Conservation (phyloP, 768 basidiomycete genomes). For the Rhodotorula diobovata region DNA sequence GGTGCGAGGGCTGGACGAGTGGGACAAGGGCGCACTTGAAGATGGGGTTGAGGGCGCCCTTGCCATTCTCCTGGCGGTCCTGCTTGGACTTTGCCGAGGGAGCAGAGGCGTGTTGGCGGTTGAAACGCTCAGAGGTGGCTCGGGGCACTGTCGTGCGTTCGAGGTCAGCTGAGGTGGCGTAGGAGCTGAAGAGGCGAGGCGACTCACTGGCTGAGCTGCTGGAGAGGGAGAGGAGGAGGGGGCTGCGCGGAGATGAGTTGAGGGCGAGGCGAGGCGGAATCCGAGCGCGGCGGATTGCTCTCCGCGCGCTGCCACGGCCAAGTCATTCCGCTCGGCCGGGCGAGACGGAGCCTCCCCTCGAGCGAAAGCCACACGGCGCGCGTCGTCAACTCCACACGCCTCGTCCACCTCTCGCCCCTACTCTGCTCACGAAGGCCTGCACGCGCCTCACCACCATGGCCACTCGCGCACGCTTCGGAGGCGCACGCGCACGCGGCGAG, state of each 20-base stretch:
- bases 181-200: too few relatives aligned
- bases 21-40: slow-evolving; percentile 30
- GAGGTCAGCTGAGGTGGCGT: background rate
- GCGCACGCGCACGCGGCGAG: slow-evolving; percentile 31
- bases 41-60: slow-evolving; percentile 39
- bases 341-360: too few relatives aligned
- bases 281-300: too few relatives aligned
- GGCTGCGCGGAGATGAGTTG: too few relatives aligned
- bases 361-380: too few relatives aligned
- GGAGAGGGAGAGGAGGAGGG: too few relatives aligned
- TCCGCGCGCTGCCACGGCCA: too few relatives aligned
- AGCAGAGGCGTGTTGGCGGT: slow-evolving; percentile 14
- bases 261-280: too few relatives aligned
- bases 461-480: background rate
- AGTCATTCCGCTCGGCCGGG: too few relatives aligned
- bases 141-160: slow-evolving; percentile 16
- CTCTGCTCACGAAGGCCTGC: too few relatives aligned
- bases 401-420: background rate
- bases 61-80: slow-evolving; percentile 11
- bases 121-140: slow-evolving; percentile 30
- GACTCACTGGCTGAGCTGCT: too few relatives aligned
- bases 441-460: background rate
- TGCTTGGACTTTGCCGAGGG: background rate
- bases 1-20: background rate
- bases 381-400: background rate